phyloP scores from a whole-genome alignment of 2,329 filamentous ascomycete genomes.

The Cercospora sp. region DNA sequence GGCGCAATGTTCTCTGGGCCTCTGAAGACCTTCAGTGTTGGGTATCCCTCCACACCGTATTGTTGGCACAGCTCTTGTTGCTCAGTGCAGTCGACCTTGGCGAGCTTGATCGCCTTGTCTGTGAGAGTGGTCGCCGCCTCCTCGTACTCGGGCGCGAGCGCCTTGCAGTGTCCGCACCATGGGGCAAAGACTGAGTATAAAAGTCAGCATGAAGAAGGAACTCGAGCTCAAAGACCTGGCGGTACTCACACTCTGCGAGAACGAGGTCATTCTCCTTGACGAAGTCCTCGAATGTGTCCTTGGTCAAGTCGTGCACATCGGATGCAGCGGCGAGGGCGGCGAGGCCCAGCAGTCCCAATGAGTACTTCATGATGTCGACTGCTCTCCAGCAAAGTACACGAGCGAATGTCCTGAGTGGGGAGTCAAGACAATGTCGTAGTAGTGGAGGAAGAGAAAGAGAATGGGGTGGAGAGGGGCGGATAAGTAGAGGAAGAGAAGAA shows the following conservation, averaged over 20 bases:
- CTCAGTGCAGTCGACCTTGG: conserved; percentile 93
- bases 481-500: neutral
- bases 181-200: conserved; percentile 75
- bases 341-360: conserved; percentile 49
- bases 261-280: conserved; percentile 83
- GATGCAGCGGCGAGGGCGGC: conserved; percentile 61
- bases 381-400: neutral
- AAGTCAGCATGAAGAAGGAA: conserved; percentile 4
- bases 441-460: neutral
- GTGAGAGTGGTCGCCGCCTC: conserved; percentile 80
- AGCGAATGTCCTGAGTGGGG: conserved; percentile 1
- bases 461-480: neutral
- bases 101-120: conserved; percentile 82
- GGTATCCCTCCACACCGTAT: conserved; percentile 94
- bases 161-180: conserved; percentile 99
- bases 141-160: conserved; percentile 89
- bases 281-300: conserved; percentile 84
- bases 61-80: conserved; percentile 88
- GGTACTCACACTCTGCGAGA: conserved; percentile 81
- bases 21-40: conserved; percentile 98
- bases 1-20: conserved; percentile 76
- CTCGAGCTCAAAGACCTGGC: conserved; percentile 8
- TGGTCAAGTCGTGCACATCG: conserved; percentile 78
- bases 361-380: conserved; percentile 31
- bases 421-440: neutral